Conservation (phyloP, 1,139 yeast genomes). For the Sugiyamaella sp. region DNA sequence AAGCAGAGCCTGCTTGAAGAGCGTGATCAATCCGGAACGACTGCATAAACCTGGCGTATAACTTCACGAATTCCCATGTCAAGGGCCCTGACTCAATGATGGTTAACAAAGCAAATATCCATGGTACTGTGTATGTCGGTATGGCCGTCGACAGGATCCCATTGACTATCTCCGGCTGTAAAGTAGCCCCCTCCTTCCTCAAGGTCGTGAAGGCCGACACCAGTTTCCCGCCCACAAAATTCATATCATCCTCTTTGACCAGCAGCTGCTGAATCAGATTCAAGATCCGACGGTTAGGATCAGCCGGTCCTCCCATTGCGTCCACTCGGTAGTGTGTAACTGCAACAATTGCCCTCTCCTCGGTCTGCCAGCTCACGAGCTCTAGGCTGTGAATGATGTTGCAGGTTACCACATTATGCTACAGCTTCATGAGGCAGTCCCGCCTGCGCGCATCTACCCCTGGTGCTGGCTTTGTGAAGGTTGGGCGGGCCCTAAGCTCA, state of each 20-base stretch:
- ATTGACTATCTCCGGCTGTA: slow-evolving; percentile 11
- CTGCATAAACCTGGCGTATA: slow-evolving; percentile 2
- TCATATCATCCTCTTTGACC: slow-evolving; percentile 10
- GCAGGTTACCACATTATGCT: no score
- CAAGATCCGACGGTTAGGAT: neutral
- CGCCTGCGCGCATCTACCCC: no score
- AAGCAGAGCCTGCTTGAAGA: neutral
- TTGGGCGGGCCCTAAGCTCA: no score
- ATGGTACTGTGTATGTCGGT: slow-evolving; percentile 19
- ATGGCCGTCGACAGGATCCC: slow-evolving; percentile 15
- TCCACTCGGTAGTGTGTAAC: no score
- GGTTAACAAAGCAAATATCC: slow-evolving; percentile 18
- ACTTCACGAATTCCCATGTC: neutral
- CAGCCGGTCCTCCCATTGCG: no score
- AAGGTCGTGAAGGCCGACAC: slow-evolving; percentile 17
- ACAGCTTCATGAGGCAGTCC: no score
- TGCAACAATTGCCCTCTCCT: no score
- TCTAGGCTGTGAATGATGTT: no score
- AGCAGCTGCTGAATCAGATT: slow-evolving; percentile 14
- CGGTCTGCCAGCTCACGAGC: no score
- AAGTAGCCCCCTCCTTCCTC: neutral
- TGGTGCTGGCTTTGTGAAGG: no score
- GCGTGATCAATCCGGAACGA: slow-evolving; percentile 18
- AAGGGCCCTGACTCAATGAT: neutral
- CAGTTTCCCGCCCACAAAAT: slow-evolving; percentile 4